Evolutionary conservation across 164 flowering plant genomes (phyloP), one percentile per base, ranked within the genome.

Genomic region (Stephania japonica): DNA sequence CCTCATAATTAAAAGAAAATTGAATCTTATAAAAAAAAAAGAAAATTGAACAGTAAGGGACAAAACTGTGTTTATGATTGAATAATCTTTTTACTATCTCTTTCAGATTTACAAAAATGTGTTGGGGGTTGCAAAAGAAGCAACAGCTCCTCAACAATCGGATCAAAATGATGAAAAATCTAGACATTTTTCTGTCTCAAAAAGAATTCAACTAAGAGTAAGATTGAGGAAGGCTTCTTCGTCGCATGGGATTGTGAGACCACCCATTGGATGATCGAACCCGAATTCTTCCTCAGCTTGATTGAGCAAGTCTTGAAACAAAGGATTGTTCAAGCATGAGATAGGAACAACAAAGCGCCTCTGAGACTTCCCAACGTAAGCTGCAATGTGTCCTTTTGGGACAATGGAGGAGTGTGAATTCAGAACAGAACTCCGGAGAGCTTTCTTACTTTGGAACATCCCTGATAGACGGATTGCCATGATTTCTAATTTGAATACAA

Each of bases 11-110:
- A n/a, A n/a, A n/a, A 50, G 19, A 19, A 59, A 59, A 59, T n/a
- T 47, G 53, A 59, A 59, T 21, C 64, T 59, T 59, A 59, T 59
- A 59, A 19, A 56, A 23, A 18, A n/a, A 59, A 19, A 59, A 50
- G 19, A 19, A 59, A 59, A 59, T n/a, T 47, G 53, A 59, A 59
- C 6, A 19, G 64, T 19, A 16, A 59, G 25, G 19, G 64, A 59
- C 64, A 59, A 18, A n/a, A 59, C 9, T 2, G 21, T 19, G 23
- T 19, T 19, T 59, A 16, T 59, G 64, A 59, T 19, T 1, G 24
- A 59, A 19, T 59, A 59, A 59, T 59, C 64, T 88, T 32, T 5
- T 0, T 59, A 16, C 64, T 21, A 18, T 59, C 21, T 5, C 24
- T 59, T 19, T 27, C 42, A 13, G 19, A 7, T 63, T 63, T 23